Base-by-base conservation (phyloP, 305 asterid species). In the Coffea humblotiana region DNA sequence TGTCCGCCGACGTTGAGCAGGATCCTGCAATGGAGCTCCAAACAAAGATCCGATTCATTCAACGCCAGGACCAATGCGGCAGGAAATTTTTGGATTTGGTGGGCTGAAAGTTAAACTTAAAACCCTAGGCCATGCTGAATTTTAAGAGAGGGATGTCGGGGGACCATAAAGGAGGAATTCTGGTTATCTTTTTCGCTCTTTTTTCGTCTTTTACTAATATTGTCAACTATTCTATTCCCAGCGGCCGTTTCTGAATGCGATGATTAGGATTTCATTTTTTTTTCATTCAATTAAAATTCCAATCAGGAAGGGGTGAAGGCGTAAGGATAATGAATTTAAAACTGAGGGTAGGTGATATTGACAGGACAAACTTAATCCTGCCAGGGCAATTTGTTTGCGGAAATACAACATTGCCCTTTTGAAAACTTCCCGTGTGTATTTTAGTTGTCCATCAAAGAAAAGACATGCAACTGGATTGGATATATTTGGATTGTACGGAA, bases 21-120 rank as follows among this genome's bases (percentile, higher is more conserved):
- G 94, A 90, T 88, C 92, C 93, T 88, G 91, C 93, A 81, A 88
- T 84, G 91, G 90, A 90, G 90, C 78, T 84, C 79, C 83, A 78
- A 85, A 63, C 75, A 72, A 67, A 86, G 89, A 87, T 88, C 90
- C 88, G 88, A 86, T 56, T 85, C 95, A 84, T 89, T 89, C 93
- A 89, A 83, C 76, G 84, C 58, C 74, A 79, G 63, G 81, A 88
- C 90, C 91, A 90, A 86, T 81, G 73, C 78, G 56, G 60, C 40
- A 73, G 74, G 54, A 27, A 43, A 77, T 47, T 35, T 56, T 70
- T 43, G 63, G 80, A 68, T 43, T 77, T n/a, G 83, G 43, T 56
- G 77, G 87, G 78, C 25, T 52, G 77, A 47, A 35, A 32, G 82
- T 86, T 58, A 85, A 88, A 90, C 93, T 86, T 58, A 84, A 90